Base-by-base conservation (phyloP, 108 stramenopile genomes). In the Nitzschia sp. region DNA sequence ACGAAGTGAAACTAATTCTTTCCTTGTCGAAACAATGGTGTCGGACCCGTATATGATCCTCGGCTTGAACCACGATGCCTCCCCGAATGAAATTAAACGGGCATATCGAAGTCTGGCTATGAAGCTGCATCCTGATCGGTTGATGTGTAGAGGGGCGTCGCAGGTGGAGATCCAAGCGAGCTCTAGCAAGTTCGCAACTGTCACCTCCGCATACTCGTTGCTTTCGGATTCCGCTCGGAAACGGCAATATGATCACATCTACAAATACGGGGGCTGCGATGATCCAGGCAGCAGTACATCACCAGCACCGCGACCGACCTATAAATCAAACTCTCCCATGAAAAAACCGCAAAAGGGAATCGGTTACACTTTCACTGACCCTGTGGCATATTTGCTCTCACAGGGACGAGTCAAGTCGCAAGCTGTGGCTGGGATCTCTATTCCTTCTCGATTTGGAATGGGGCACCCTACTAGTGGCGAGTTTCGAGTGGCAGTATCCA, bases 91-190 rank as follows among this genome's bases (percentile, higher is more conserved):
- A 11, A 80, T 92, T 33, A 88, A 78, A 57, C 86, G 77, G 63
- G 82, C 83, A 9, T 91, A 79, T 63, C 83, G 84, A 11, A 88
- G 81, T 48, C 76, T 88, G 11, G 84, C 87, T 34, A 68, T 96
- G 36, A 92, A 92, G 55, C 84, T 88, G 41, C 97, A 98, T 60
- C 97, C 97, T 25, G 97, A 98, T 77, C 96, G 96, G 67, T 44
- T 54, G 3, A 25, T 19, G 1, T 41, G 53, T 2, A 29, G n/a
- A 58, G 91, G 92, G 58, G 65, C 72, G 0, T 29, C 66, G 1
- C 23, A 68, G 50, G 31, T 50, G 23, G 63, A 64, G 19, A 32
- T 64, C 11, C 4, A 64, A 2, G 29, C 8, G 8, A 30, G 29
- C 13, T 29, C 48, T 8, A 32, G 33, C 19, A 63, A 46, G 31